phyloP scores from a whole-genome alignment of 257 asterid genomes.

The Nicotiana obtusifolia region DNA sequence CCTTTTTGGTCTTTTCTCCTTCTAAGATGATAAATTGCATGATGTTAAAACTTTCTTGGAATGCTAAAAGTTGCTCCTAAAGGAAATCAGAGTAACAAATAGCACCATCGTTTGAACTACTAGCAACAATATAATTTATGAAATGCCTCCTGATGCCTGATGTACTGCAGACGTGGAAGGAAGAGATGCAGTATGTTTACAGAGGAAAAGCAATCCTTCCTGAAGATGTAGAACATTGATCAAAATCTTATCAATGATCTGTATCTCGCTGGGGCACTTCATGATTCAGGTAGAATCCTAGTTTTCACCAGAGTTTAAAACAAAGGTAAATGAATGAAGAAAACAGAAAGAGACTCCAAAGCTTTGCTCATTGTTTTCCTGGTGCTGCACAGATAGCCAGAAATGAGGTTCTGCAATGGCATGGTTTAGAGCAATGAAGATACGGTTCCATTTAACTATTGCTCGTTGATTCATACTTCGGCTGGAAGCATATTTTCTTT shows the following conservation, averaged over 20 bases:
- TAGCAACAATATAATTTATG: neutral
- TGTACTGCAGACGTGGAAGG: slow-evolving; percentile 72
- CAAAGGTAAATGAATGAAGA: too few species aligned
- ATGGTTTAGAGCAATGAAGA: neutral
- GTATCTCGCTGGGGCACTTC: neutral
- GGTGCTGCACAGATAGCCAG: neutral
- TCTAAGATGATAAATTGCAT: slow-evolving; percentile 5
- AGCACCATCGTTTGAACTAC: neutral
- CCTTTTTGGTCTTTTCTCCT: slow-evolving; percentile 2
- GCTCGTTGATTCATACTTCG: neutral
- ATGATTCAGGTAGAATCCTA: slow-evolving; percentile 5
- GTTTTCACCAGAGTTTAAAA: neutral
- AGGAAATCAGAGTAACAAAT: slow-evolving; percentile 3
- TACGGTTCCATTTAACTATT: neutral
- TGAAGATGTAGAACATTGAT: slow-evolving; percentile 56
- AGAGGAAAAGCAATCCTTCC: slow-evolving; percentile 61
- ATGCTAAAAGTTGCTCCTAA: neutral
- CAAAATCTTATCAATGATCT: neutral
- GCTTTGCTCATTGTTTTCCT: neutral
- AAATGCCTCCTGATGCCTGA: neutral
- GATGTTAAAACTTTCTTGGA: neutral
- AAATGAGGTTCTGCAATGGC: neutral
- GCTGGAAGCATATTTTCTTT: neutral
- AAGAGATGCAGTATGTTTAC: slow-evolving; percentile 79
- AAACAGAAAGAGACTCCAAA: too few species aligned